Evolutionary conservation across 2,329 filamentous ascomycete species (phyloP).

Genomic region (Xylaria sp.): DNA sequence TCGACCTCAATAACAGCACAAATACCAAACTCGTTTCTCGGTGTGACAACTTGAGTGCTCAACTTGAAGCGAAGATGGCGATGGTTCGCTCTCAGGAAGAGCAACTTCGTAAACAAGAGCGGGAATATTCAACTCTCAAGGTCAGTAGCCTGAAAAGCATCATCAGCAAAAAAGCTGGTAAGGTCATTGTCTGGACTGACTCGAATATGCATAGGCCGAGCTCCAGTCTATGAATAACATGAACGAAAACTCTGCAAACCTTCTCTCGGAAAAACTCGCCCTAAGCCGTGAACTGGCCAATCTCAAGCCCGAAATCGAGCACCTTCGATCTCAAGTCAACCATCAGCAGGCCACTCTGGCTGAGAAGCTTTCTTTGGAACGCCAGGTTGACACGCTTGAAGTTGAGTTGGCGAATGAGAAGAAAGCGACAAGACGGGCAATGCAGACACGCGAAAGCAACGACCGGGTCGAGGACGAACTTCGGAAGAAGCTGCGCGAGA

Average conservation of each 20-base stretch:
- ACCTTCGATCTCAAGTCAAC: slow-evolving; percentile 64
- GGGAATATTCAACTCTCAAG: slow-evolving; percentile 61
- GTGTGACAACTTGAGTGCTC: slow-evolving; percentile 54
- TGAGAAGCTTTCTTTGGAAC: slow-evolving; percentile 83
- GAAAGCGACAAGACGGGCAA: slow-evolving; percentile 70
- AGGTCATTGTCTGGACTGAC: slow-evolving; percentile 37
- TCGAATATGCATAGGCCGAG: slow-evolving; percentile 67
- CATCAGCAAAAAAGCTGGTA: neutral
- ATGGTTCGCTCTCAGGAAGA: slow-evolving; percentile 59
- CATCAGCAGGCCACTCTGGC: slow-evolving; percentile 75
- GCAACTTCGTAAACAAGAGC: slow-evolving; percentile 60
- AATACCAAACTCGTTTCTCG: slow-evolving; percentile 52
- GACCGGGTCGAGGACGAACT: slow-evolving; percentile 55
- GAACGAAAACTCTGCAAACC: slow-evolving; percentile 75
- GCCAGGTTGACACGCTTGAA: slow-evolving; percentile 80
- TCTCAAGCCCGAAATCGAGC: slow-evolving; percentile 67
- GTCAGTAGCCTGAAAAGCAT: slow-evolving; percentile 47
- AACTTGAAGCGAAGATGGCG: slow-evolving; percentile 58
- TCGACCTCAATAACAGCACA: slow-evolving; percentile 56
- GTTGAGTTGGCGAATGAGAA: slow-evolving; percentile 87
- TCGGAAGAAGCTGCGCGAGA: slow-evolving; percentile 55
- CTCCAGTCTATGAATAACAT: slow-evolving; percentile 74
- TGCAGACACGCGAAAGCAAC: slow-evolving; percentile 57
- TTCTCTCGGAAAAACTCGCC: slow-evolving; percentile 69
- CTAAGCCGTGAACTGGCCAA: slow-evolving; percentile 63